Conservation (phyloP, 2,329 filamentous ascomycete genomes). For the Claviceps citrina region DNA sequence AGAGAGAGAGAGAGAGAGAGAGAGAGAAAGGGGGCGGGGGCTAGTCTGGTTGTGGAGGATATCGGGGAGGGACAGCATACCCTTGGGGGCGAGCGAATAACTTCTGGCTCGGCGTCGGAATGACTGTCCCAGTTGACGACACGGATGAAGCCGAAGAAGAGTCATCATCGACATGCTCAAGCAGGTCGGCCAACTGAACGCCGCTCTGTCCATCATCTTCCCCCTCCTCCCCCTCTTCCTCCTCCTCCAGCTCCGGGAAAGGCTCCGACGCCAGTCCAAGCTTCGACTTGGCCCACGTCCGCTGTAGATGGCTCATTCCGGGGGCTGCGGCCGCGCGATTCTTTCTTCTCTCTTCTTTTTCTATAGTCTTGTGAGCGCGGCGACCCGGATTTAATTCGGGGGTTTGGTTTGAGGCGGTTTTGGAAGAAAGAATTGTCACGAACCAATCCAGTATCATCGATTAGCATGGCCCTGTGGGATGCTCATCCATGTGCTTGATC, state of each 20-base stretch:
- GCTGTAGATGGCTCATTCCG: slow-evolving; percentile 80
- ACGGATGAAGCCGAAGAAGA: slow-evolving; percentile 67
- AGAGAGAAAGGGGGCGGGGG: no score
- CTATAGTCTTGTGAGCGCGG: no score
- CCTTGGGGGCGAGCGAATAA: slow-evolving; percentile 57
- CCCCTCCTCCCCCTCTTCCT: slow-evolving; percentile 28
- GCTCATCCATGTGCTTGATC: not conserved
- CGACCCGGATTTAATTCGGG: no score
- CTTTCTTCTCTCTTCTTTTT: no score
- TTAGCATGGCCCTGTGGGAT: not conserved
- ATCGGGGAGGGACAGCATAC: no score
- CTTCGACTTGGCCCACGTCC: slow-evolving; percentile 63
- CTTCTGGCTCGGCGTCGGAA: slow-evolving; percentile 58
- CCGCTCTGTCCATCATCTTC: slow-evolving; percentile 25
- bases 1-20: not conserved
- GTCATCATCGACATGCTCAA: slow-evolving; percentile 39
- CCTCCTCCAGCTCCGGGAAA: slow-evolving; percentile 32
- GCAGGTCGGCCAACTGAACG: slow-evolving; percentile 31
- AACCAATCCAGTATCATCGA: not conserved
- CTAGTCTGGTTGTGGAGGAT: no score
- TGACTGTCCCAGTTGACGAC: slow-evolving; percentile 83
- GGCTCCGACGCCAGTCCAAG: slow-evolving; percentile 39
- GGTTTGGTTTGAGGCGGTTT: no score
- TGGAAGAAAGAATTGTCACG: no score
- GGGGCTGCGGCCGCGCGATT: no score